Base-by-base conservation (phyloP, 2,329 filamentous ascomycete species). In the Fusarium multiceps region DNA sequence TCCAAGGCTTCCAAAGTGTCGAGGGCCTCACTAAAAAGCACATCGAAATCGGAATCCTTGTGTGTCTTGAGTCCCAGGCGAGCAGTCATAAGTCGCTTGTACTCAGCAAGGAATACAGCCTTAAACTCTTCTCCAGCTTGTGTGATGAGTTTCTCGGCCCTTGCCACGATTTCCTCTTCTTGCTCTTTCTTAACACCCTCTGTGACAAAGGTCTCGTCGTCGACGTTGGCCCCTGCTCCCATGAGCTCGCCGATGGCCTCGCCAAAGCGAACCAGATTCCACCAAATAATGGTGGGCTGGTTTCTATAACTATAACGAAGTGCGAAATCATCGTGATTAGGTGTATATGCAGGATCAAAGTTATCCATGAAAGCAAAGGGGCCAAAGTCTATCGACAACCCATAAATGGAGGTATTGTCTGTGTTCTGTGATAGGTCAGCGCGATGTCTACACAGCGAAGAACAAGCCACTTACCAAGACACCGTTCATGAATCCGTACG, bases 401-500 rank as follows among this genome's bases (percentile, higher is more conserved):
- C 96, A 58, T 90, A 90, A 53, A 99, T 87, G 0, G 94, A 97
- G 0, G 96, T 99, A 79, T 99, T 99, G 78, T 99, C 96, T 0
- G 96, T 98, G 80, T 99, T 99, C 80, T 82, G 18, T 48, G 8
- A 37, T 21, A 13, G 21, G 55, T 80, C 49, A 80, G 74, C 34
- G 21, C 28, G 23, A 20, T 23, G 42, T 16, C n/a, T 12, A 40
- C 10, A 14, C 34, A 21, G 10, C n/a, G 6, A 6, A 20, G 13
- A 32, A 9, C 13, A 13, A 30, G 7, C 34, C 13, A 69, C 77
- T 68, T 70, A 82, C 80, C 61, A 99, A 84, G 6, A 99, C 96
- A 47, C 96, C 96, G 75, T 99, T 99, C 87, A 97, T 98, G 82
- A 99, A 99, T n/a, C 93, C 96, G 76, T 98, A 98, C 0, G 93